Conservation (phyloP, 1,284 basidiomycete species). For the Ustilago cynodontis region DNA sequence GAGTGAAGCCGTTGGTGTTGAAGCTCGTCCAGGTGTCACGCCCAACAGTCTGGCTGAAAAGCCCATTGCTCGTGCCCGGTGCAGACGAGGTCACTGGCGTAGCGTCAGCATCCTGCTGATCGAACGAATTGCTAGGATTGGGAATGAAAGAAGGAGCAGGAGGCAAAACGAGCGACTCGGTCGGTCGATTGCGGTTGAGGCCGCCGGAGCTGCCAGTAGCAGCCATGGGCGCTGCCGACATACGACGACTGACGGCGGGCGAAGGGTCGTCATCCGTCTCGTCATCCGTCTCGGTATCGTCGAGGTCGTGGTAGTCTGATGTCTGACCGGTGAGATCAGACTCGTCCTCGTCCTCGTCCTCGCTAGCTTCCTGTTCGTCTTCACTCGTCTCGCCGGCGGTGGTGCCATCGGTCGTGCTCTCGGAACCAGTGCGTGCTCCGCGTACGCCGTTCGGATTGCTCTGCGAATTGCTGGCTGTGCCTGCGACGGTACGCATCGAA, state of each 20-base stretch:
- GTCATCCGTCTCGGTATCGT: constrained; percentile 50
- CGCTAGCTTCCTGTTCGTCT: constrained; percentile 51
- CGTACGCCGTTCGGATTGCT: constrained; percentile 1
- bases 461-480: constrained; percentile 9
- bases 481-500: constrained; percentile 49
- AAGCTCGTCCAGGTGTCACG: constrained; percentile 60
- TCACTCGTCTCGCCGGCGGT: constrained; percentile 34
- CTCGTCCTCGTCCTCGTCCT: constrained; percentile 52
- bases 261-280: constrained; percentile 52
- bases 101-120: neutral
- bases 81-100: constrained; percentile 8
- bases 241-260: constrained; percentile 25
- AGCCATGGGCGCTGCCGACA: constrained; percentile 31
- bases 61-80: neutral
- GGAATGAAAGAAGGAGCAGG: constrained; percentile 55
- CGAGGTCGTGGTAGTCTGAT: constrained; percentile 45
- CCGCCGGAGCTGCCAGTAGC: constrained; percentile 38
- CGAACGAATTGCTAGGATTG: constrained; percentile 1
- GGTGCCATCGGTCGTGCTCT: constrained; percentile 12
- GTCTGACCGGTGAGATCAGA: constrained; percentile 29
- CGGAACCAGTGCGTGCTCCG: constrained; percentile 26
- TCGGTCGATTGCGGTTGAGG: constrained; percentile 46
- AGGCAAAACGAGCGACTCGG: constrained; percentile 48
- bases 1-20: constrained; percentile 44
- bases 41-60: constrained; percentile 26